phyloP scores from a whole-genome alignment of 2,329 filamentous ascomycete genomes.

The Penicillium sp. region DNA sequence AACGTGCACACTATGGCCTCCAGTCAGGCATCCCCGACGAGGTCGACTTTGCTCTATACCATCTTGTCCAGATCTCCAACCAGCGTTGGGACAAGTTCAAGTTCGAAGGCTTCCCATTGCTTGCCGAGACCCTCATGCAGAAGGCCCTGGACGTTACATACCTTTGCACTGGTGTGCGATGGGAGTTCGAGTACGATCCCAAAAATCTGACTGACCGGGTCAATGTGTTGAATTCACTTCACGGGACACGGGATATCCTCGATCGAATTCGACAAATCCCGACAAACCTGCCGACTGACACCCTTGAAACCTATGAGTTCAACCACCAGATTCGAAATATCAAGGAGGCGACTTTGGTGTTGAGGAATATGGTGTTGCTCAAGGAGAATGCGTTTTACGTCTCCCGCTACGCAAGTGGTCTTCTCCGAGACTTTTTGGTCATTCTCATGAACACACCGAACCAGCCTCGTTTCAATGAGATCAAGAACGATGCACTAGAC shows the following conservation, averaged over 20 bases:
- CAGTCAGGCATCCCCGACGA: constrained; percentile 74
- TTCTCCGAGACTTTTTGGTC: constrained; percentile 75
- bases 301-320: constrained; percentile 65
- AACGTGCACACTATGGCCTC: constrained; percentile 76
- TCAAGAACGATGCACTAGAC: constrained; percentile 87
- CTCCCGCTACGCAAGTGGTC: constrained; percentile 58
- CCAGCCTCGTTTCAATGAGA: constrained; percentile 65
- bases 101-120: constrained; percentile 82
- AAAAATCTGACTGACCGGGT: constrained; percentile 48
- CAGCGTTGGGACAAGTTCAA: constrained; percentile 94
- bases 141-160: constrained; percentile 73
- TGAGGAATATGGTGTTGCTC: constrained; percentile 94
- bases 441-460: constrained; percentile 74
- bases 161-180: constrained; percentile 76
- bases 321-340: constrained; percentile 67
- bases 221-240: constrained; percentile 59
- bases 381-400: constrained; percentile 82
- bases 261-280: constrained; percentile 63
- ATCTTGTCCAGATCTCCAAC: constrained; percentile 90
- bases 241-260: constrained; percentile 66
- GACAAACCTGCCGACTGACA: constrained; percentile 57
- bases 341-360: constrained; percentile 78
- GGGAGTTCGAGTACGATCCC: constrained; percentile 67
- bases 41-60: constrained; percentile 87
- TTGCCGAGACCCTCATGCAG: constrained; percentile 82